Evolutionary conservation across 2,329 filamentous ascomycete genomes (phyloP), one percentile per base, ranked within the genome.

Genomic region (Exophiala xenobiotica): DNA sequence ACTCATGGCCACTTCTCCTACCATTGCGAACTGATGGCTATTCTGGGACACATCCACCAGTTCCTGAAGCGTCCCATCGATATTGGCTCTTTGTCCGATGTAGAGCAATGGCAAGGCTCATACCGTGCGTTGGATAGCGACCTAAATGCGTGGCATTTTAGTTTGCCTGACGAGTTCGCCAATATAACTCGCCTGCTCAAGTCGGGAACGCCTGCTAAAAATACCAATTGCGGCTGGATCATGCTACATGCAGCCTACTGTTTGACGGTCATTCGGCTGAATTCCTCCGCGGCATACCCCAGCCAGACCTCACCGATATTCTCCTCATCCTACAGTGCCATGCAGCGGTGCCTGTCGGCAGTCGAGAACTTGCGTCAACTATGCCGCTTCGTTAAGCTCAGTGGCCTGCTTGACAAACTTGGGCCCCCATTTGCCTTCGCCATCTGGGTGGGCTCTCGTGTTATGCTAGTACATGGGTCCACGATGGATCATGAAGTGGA

Each of bases 211-310:
- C 80, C 78, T 44, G 82, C 79, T 62, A 89, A 88, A 67, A 79
- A 79, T 35, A 74, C 90, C 41, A 90, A 88, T 64, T 90, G 87
- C 66, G 86, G 86, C 46, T 90, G 90, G 86, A 83, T 96, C 44
- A 95, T 95, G 86, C 76, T 96, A 23, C 91, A 96, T 66, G 87
- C 88, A 3, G 90, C 90, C 0, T 95, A 91, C 64, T 88, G 95
- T 68, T 95, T 90, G 77, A 87, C 90, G 39, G 85, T 95, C 6
- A 95, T 96, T 61, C 84, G 91, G 27, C 78, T 96, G 19, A 90
- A 96, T 71, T 96, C 90, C 0, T 95, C 90, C 1, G 90, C 91
- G 4, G 91, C 90, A 1, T 96, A 96, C 68, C 91, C 91, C 3
- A 95, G 90, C 3, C 93, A 88, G 3, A 80, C 88, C 24, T 95